Evolutionary conservation across 805 yeast species (phyloP), one percentile per base, ranked within the genome.

Genomic region (Ogataea trehalophila): DNA sequence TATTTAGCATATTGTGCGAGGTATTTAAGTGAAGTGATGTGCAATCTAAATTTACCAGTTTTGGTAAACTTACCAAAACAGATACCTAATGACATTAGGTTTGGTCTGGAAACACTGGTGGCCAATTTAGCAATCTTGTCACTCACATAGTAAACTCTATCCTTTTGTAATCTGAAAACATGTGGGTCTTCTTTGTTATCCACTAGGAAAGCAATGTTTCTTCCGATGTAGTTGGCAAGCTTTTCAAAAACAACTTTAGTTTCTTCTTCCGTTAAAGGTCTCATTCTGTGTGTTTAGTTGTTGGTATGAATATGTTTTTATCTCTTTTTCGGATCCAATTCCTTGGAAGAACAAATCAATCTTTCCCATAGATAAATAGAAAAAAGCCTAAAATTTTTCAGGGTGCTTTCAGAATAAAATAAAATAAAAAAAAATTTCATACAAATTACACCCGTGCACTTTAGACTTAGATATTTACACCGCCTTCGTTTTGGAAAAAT

Each of bases 21-120:
- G 52, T 87, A 78, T 41, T 87, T 83, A 53, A 94, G 75, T 4
- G 97, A 77, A n/a, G 99, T 94, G 52, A 94, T 84, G 66, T 94
- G 99, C 56, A 94, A 74, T 69, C 96, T 80, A 73, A 94, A 94
- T 69, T 94, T 94, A 31, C 97, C 97, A 2, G 97, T 87, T 74
- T 94, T 94, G 42, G 99, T 94, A 74, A 94, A 94, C 67, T 94
- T 94, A 17, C 99, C 99, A 50, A 94, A 74, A 70, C 99, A 94
- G 4, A 85, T 79, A 36, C 99, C 99, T 31, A 94, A 68, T 0
- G 97, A 87, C 95, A 92, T 89, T 55, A 94, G 75, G 61, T 89
- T 87, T 39, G 81, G 80, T 73, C 99, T 81, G 36, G 96, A 87
- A 4, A 92, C 87, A 29, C 92, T 82, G 0, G 97, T 90, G 42